Conservation (phyloP, 2,329 filamentous ascomycete species). For the Colletotrichum abscissum region DNA sequence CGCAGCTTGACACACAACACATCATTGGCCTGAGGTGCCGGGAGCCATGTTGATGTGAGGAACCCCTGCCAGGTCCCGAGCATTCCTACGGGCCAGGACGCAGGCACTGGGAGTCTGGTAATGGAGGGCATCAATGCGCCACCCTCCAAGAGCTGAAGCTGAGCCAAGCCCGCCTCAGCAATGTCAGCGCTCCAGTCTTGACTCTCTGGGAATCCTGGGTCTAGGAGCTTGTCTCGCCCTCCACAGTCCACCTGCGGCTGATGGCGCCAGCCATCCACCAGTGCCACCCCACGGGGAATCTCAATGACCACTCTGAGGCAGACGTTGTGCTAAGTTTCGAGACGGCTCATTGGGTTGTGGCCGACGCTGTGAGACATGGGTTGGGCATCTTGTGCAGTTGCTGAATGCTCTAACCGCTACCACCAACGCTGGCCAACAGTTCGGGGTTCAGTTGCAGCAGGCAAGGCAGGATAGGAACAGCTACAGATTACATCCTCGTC, state of each 20-base stretch:
- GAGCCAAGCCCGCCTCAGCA: background rate
- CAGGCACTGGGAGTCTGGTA: too few species aligned
- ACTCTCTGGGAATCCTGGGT: background rate
- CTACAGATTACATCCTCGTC: background rate
- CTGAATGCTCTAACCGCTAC: background rate
- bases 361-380: background rate
- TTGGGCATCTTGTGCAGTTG: background rate
- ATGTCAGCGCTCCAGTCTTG: background rate
- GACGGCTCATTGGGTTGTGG: background rate
- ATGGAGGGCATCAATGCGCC: constrained; percentile 4
- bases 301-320: background rate
- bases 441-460: background rate
- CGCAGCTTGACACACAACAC: too few species aligned
- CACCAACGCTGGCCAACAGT: background rate
- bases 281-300: background rate
- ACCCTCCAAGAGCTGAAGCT: constrained; percentile 5
- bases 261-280: background rate
- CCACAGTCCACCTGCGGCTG: background rate
- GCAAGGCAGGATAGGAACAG: too few species aligned
- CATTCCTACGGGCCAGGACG: too few species aligned
- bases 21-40: too few species aligned
- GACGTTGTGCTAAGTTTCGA: background rate
- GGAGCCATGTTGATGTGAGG: background rate
- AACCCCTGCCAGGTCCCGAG: too few species aligned
- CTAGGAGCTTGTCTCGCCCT: background rate